Conservation (phyloP, 2,329 filamentous ascomycete species). For the Phialophora verrucosa region DNA sequence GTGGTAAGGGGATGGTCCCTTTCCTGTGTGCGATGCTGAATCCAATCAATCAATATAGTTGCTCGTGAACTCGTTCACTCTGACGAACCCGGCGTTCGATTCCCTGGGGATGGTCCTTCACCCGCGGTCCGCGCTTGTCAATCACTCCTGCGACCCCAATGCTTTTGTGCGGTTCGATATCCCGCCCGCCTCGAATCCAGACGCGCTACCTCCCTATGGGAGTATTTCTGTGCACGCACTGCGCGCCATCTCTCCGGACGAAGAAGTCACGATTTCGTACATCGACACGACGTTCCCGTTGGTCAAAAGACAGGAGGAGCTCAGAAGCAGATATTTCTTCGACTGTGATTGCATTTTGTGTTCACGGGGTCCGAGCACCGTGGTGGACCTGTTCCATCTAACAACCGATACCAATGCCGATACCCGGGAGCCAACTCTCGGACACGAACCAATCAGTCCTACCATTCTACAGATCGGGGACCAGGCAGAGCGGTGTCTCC, state of each 20-base stretch:
- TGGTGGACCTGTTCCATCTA: slow-evolving; percentile 10
- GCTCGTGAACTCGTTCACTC: slow-evolving; percentile 63
- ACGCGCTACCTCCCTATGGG: slow-evolving; percentile 14
- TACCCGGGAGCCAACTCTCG: background rate
- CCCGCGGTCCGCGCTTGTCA: slow-evolving; percentile 60
- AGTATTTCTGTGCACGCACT: slow-evolving; percentile 47
- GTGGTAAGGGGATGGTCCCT: slow-evolving; percentile 23
- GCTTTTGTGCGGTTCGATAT: slow-evolving; percentile 64
- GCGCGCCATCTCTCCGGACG: slow-evolving; percentile 57
- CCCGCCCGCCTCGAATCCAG: slow-evolving; percentile 39
- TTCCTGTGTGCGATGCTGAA: background rate
- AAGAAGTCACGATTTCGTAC: slow-evolving; percentile 68
- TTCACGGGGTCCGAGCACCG: slow-evolving; percentile 7
- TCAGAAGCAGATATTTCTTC: slow-evolving; percentile 64
- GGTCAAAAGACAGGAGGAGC: slow-evolving; percentile 57
- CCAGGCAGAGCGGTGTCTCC: slow-evolving; percentile 40
- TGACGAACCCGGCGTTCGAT: slow-evolving; percentile 62
- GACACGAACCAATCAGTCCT: background rate
- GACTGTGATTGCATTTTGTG: slow-evolving; percentile 56
- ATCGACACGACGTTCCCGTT: slow-evolving; percentile 62
- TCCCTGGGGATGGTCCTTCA: slow-evolving; percentile 65
- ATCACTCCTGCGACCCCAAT: slow-evolving; percentile 69
- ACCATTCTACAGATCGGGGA: slow-evolving; percentile 3
- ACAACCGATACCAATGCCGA: background rate
- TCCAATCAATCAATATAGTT: slow-evolving; percentile 47